Conservation (phyloP, 805 yeast genomes). For the Tetrapisispora fleetii region DNA sequence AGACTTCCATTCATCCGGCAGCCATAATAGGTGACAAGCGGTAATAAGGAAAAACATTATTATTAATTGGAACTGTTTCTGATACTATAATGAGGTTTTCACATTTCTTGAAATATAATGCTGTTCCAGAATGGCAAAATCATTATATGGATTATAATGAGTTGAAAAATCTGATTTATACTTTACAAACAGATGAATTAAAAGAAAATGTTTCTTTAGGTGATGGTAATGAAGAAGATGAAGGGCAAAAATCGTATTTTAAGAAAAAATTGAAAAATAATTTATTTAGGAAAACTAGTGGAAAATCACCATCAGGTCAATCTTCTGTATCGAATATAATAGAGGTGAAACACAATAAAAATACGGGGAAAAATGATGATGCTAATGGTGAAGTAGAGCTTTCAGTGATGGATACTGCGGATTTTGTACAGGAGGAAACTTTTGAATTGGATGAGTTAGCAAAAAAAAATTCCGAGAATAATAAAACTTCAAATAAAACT, state of each 20-base stretch:
- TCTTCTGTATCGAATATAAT: neutral
- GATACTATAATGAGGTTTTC: conserved; percentile 50
- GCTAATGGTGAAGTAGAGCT: neutral
- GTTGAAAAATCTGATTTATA: conserved; percentile 47
- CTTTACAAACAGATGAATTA: conserved; percentile 37
- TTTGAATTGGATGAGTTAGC: conserved; percentile 20
- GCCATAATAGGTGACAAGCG: too few species aligned
- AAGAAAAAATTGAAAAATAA: conserved; percentile 1
- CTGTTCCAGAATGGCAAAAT: conserved; percentile 83
- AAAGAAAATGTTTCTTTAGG: conserved; percentile 1
- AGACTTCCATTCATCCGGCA: too few species aligned
- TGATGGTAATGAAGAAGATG: neutral
- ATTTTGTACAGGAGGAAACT: conserved; percentile 9
- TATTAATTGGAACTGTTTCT: too few species aligned
- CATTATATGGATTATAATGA: conserved; percentile 63
- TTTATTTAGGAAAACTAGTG: neutral
- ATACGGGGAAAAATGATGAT: neutral
- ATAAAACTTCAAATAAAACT: neutral
- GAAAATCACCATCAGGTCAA: neutral
- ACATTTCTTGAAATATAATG: conserved; percentile 53
- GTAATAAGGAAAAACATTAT: too few species aligned
- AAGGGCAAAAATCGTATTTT: neutral
- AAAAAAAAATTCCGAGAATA: neutral
- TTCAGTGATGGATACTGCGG: neutral
- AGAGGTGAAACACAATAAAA: neutral